Conservation (phyloP, 78 protist species). For the Chrysochromulina parva region DNA sequence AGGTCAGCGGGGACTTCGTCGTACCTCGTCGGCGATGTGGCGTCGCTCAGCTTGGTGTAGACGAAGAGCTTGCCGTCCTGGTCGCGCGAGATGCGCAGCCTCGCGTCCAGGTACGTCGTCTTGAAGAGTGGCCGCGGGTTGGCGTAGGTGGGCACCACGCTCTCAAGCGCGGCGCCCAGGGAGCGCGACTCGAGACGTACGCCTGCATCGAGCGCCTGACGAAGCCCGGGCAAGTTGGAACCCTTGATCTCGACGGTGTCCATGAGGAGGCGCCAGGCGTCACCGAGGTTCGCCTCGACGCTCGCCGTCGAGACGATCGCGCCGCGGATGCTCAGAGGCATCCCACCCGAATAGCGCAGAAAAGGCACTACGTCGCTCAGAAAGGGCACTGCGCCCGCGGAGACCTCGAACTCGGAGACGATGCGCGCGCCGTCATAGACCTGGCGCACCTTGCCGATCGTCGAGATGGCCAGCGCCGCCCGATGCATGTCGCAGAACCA, state of each 20-base stretch:
- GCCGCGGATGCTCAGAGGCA: background rate
- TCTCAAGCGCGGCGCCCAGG: background rate
- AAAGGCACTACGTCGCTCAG: background rate
- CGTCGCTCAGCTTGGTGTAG: background rate
- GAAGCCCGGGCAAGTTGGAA: background rate
- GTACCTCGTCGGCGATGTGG: background rate
- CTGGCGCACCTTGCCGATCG: background rate
- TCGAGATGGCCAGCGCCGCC: slow-evolving; percentile 6
- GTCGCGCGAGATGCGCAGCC: background rate
- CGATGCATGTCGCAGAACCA: slow-evolving; percentile 13
- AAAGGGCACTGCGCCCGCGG: background rate
- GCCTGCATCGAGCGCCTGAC: background rate
- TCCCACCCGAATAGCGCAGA: background rate
- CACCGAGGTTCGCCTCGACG: background rate
- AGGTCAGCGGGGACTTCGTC: background rate
- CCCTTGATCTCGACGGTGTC: slow-evolving; percentile 11
- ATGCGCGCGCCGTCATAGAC: background rate
- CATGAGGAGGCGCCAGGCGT: background rate
- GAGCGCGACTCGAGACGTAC: background rate
- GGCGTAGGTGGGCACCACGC: background rate
- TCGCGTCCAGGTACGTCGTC: background rate
- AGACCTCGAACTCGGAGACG: background rate
- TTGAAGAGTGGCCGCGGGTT: background rate
- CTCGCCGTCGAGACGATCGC: background rate
- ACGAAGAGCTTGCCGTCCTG: slow-evolving; percentile 1